Conservation (phyloP, 768 basidiomycete genomes). For the Tylopilus sp. region DNA sequence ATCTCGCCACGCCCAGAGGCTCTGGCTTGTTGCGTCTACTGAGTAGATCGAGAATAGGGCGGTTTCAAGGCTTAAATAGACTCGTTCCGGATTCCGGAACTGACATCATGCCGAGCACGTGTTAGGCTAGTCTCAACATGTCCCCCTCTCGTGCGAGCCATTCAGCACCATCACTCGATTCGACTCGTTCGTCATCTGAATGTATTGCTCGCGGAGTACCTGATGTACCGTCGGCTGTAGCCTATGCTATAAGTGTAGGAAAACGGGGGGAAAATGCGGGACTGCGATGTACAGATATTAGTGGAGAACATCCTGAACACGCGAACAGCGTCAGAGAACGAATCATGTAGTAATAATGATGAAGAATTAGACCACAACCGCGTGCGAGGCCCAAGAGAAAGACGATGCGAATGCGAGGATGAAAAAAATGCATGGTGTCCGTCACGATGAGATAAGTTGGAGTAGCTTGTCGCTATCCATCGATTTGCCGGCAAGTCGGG, state of each 20-base stretch:
- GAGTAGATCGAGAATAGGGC: not conserved
- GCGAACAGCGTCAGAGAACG: slow-evolving; percentile 26
- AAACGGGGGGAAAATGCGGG: slow-evolving; percentile 16
- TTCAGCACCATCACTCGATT: not conserved
- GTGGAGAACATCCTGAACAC: slow-evolving; percentile 26
- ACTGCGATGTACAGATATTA: slow-evolving; percentile 30
- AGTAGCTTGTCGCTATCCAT: slow-evolving; percentile 58
- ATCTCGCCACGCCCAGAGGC: not conserved
- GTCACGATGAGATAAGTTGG: slow-evolving; percentile 47
- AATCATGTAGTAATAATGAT: slow-evolving; percentile 10
- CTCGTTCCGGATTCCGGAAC: not conserved
- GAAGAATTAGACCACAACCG: slow-evolving; percentile 9
- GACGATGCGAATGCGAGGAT: slow-evolving; percentile 12
- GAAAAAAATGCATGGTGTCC: slow-evolving; percentile 15
- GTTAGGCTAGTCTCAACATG: not conserved
- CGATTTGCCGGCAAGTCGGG: slow-evolving; percentile 59
- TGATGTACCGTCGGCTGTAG: slow-evolving; percentile 22
- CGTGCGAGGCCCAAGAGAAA: slow-evolving; percentile 12
- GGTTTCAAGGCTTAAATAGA: not conserved
- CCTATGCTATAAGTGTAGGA: slow-evolving; percentile 22
- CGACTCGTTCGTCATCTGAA: slow-evolving; percentile 14
- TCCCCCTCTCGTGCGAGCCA: too few species aligned
- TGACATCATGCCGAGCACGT: slow-evolving; percentile 2
- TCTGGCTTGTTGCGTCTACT: too few species aligned
- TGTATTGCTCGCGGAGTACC: slow-evolving; percentile 22